These are phyloP conservation scores for Candida montana DNA, from an alignment of 805 yeast genomes.

Conservation along the genomic window DNA sequence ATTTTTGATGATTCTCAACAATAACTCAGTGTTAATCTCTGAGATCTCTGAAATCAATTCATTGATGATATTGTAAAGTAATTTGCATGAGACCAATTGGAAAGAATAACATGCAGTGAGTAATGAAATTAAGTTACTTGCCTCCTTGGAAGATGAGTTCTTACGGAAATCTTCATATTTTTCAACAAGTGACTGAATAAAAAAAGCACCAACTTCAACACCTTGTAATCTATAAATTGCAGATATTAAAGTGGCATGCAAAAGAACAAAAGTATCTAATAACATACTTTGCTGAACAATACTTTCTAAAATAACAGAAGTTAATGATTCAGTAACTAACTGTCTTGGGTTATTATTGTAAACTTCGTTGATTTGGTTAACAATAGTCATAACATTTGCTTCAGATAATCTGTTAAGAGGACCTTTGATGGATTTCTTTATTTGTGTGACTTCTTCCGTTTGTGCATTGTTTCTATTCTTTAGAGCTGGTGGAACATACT, in stretches of 20 bases:
- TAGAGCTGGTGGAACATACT: constrained; percentile 85
- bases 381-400: constrained; percentile 67
- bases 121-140: constrained; percentile 65
- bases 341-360: constrained; percentile 71
- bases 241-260: constrained; percentile 72
- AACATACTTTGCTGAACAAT: constrained; percentile 59
- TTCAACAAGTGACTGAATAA: constrained; percentile 77
- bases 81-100: constrained; percentile 65
- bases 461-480: constrained; percentile 45
- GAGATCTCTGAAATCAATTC: constrained; percentile 47
- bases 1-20: constrained; percentile 64
- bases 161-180: constrained; percentile 44
- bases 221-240: constrained; percentile 79
- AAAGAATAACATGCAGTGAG: constrained; percentile 73
- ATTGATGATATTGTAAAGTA: constrained; percentile 72
- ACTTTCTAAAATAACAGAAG: constrained; percentile 58
- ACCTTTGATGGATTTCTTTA: constrained; percentile 70
- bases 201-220: constrained; percentile 82
- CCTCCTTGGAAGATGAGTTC: constrained; percentile 41
- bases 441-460: constrained; percentile 41
- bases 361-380: constrained; percentile 59
- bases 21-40: constrained; percentile 72
- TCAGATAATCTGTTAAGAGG: constrained; percentile 86
- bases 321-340: constrained; percentile 65
- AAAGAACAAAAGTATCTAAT: constrained; percentile 70